These are phyloP conservation scores for Kuraishia molischiana DNA, from an alignment of 805 yeast species.

Conservation along the genomic window DNA sequence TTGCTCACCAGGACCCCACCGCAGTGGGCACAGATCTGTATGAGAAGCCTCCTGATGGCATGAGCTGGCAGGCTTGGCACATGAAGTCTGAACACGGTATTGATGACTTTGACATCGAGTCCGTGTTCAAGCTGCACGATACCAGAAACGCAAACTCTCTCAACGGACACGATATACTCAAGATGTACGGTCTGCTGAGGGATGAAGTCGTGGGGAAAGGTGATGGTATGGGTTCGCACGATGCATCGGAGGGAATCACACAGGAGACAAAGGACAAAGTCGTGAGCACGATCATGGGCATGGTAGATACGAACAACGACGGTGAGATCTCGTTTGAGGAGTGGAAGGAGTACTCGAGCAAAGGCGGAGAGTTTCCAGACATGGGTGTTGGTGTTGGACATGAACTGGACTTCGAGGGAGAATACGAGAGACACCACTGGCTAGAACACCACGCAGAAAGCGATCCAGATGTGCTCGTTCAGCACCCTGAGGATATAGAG, in stretches of 20 bases:
- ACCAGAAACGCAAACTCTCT: slow-evolving; percentile 46
- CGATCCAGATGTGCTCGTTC: slow-evolving; percentile 74
- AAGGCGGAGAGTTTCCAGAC: slow-evolving; percentile 78
- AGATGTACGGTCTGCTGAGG: slow-evolving; percentile 72
- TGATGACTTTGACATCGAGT: slow-evolving; percentile 60
- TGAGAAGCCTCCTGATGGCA: slow-evolving; percentile 18
- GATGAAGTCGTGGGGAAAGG: slow-evolving; percentile 77
- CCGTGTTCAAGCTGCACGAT: slow-evolving; percentile 80
- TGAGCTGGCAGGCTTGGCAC: slow-evolving; percentile 80
- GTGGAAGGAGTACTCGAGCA: slow-evolving; percentile 49
- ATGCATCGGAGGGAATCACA: slow-evolving; percentile 49
- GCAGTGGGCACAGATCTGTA: slow-evolving; percentile 2
- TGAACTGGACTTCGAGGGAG: slow-evolving; percentile 87
- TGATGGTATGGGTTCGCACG: slow-evolving; percentile 79
- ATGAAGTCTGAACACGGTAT: slow-evolving; percentile 84
- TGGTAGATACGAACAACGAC: slow-evolving; percentile 61
- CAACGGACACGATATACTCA: slow-evolving; percentile 54
- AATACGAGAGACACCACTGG: slow-evolving; percentile 96
- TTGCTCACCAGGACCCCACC: not conserved
- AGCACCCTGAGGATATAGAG: slow-evolving; percentile 85
- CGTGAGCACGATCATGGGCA: slow-evolving; percentile 37
- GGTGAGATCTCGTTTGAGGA: slow-evolving; percentile 58
- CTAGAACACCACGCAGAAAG: slow-evolving; percentile 60
- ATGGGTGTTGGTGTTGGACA: slow-evolving; percentile 92
- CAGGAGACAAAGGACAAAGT: slow-evolving; percentile 48